Percentiles rank a stretch among this genome's conserved stretches.
Conservation (phyloP, 179 eudicot genomes). For the Beta macrorhiza region DNA sequence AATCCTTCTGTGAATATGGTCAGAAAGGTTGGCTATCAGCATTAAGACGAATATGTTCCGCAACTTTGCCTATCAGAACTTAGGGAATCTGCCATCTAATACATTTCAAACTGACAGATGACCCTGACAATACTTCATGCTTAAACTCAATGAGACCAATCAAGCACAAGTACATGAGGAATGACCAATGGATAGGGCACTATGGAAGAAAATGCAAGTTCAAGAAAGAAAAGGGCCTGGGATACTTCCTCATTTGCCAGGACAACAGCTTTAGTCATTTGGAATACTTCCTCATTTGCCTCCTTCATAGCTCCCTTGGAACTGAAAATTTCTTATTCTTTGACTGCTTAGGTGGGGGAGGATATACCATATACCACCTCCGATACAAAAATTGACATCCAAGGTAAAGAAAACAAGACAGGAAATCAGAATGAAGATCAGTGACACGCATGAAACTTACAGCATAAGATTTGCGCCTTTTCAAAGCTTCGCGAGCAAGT, state of each 20-base stretch:
- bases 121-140: neutral
- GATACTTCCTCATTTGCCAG: no score
- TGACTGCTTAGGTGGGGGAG: neutral
- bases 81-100: neutral
- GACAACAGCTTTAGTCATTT: neutral
- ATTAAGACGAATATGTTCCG: neutral
- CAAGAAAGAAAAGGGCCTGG: neutral
- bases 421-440: neutral
- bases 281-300: neutral
- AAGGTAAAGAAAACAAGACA: neutral
- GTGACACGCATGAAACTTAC: conserved; percentile 42
- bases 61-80: neutral
- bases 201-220: neutral
- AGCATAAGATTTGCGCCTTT: conserved; percentile 89
- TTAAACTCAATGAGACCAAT: neutral
- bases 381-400: neutral
- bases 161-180: neutral
- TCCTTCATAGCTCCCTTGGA: neutral
- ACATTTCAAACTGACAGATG: neutral
- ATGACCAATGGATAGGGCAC: neutral
- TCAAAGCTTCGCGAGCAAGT: conserved; percentile 99
- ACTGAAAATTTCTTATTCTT: neutral
- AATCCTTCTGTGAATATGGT: no score
- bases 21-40: neutral
- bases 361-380: neutral